Evolutionary conservation across 768 basidiomycete species (phyloP).

Genomic region (Boletus patriciae): DNA sequence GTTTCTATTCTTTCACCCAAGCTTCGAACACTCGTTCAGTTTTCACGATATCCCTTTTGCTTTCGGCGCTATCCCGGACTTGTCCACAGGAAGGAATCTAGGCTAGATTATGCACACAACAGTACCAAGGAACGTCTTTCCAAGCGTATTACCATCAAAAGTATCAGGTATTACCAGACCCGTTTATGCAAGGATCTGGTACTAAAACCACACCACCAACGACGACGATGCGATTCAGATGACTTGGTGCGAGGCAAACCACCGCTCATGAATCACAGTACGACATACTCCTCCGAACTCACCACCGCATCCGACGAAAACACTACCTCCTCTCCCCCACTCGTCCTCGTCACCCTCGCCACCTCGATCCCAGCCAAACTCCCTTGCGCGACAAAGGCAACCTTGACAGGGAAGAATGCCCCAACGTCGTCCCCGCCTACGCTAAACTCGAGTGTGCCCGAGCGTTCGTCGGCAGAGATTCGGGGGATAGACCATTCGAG

Average conservation of each 20-base stretch:
- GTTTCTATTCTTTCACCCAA: not conserved
- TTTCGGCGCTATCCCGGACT: not conserved
- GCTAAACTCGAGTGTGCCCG: slow-evolving; percentile 89
- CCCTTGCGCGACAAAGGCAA: slow-evolving; percentile 77
- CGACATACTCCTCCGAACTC: slow-evolving; percentile 55
- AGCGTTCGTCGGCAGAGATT: slow-evolving; percentile 61
- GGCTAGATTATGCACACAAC: not conserved
- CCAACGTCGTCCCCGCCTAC: slow-evolving; percentile 80
- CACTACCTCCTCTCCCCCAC: slow-evolving; percentile 46
- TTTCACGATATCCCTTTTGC: not conserved
- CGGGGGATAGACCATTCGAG: slow-evolving; percentile 83
- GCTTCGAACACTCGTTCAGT: not conserved
- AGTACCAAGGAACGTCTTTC: not conserved
- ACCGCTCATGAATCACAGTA: slow-evolving; percentile 36
- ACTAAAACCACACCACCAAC: not conserved
- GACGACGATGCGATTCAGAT: not conserved
- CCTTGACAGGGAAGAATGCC: slow-evolving; percentile 90
- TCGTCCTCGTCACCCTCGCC: slow-evolving; percentile 54
- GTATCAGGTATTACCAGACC: not conserved
- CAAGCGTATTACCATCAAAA: not conserved
- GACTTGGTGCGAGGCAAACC: no score
- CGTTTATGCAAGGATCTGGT: not conserved
- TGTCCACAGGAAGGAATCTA: not conserved
- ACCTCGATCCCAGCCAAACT: slow-evolving; percentile 79
- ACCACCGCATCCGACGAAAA: slow-evolving; percentile 60